A percentile compares a stretch with the other conserved stretches of the same genome.
These are phyloP conservation scores for Nakazawaea ishiwadae DNA, from an alignment of 805 yeast species.

Conservation along the genomic window DNA sequence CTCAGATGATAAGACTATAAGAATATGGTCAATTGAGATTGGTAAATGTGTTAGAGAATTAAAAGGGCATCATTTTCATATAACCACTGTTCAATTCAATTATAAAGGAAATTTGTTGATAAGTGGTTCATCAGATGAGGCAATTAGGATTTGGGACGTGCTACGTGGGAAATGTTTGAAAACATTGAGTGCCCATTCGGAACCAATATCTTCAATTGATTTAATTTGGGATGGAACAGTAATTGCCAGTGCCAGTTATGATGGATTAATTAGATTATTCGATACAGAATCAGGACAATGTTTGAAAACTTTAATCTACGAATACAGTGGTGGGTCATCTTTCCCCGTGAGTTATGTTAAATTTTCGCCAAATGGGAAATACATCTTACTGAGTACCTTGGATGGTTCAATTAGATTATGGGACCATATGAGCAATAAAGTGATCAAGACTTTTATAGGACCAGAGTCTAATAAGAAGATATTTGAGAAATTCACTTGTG, in stretches of 20 bases:
- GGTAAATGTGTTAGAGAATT: constrained; percentile 49
- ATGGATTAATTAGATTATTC: constrained; percentile 85
- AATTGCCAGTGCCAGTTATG: constrained; percentile 82
- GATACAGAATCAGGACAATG: constrained; percentile 90
- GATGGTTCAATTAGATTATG: constrained; percentile 79
- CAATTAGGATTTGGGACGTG: constrained; percentile 87
- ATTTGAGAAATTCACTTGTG: constrained; percentile 50
- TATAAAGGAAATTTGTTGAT: constrained; percentile 72
- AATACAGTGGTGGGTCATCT: constrained; percentile 64
- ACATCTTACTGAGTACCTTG: constrained; percentile 68
- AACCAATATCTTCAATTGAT: constrained; percentile 76
- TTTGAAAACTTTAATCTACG: constrained; percentile 81
- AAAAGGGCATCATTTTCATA: constrained; percentile 81
- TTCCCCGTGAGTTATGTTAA: constrained; percentile 74
- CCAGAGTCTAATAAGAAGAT: constrained; percentile 17
- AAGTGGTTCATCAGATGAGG: constrained; percentile 87
- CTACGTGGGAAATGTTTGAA: constrained; percentile 63
- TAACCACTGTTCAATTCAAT: constrained; percentile 66
- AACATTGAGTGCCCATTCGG: constrained; percentile 88
- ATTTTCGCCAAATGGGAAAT: constrained; percentile 78
- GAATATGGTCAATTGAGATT: constrained; percentile 60
- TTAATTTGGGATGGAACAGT: constrained; percentile 77
- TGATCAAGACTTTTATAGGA: constrained; percentile 57
- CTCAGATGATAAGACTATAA: constrained; percentile 78
- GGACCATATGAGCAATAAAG: constrained; percentile 81